Evolutionary conservation across 2,329 filamentous ascomycete genomes (phyloP).

Genomic region (Chaetomiaceae sp.): DNA sequence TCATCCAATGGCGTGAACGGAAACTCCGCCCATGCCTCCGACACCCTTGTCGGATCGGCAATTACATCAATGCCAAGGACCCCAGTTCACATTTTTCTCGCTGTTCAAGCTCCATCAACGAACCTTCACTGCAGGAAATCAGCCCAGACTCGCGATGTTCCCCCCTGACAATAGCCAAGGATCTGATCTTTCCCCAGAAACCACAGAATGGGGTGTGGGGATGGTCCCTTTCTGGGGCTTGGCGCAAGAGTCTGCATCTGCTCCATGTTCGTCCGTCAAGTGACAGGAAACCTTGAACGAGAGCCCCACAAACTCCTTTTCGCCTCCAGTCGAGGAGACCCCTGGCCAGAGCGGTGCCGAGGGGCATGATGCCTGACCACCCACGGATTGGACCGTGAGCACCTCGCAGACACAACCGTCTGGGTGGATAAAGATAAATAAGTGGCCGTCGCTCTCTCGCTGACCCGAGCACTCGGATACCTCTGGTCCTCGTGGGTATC

Average conservation of each 20-base stretch:
- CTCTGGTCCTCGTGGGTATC: not conserved
- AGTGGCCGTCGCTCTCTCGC: not conserved
- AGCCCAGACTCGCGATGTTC: not conserved
- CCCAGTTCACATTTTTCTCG: not conserved
- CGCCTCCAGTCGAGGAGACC: not conserved
- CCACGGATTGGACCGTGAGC: not conserved
- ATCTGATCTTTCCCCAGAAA: not conserved
- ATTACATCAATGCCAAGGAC: conserved; percentile 5
- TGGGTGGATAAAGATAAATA: not conserved
- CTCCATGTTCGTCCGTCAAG: not conserved
- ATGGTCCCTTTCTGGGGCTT: not conserved
- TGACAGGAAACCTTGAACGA: not conserved
- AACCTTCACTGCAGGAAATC: not conserved
- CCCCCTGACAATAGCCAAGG: not conserved
- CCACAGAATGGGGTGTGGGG: not conserved
- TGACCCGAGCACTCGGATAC: not conserved
- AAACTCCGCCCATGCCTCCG: conserved; percentile 8
- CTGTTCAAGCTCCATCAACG: too few species aligned
- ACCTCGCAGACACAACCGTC: not conserved
- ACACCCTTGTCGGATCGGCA: conserved; percentile 5
- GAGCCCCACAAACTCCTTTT: not conserved
- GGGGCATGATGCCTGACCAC: not conserved
- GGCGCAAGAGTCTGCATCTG: not conserved
- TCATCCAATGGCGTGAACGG: not conserved
- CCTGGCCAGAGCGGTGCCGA: not conserved